Base-by-base conservation (phyloP, 1,284 basidiomycete genomes). In the Marasmius oreades region DNA sequence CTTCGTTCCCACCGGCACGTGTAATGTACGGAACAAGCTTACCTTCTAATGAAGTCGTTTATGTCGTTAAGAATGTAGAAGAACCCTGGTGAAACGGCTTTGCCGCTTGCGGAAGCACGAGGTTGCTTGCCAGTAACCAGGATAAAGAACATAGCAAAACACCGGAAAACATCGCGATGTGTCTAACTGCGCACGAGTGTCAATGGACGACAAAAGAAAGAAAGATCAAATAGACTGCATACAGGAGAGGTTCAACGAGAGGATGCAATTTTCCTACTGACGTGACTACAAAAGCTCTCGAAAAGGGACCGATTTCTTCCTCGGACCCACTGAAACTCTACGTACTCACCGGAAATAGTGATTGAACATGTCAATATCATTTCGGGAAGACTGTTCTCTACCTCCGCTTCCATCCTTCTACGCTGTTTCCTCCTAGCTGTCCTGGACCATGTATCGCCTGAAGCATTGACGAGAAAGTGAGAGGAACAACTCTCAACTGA, bases 271-370 rank as follows among this genome's bases (percentile, higher is more conserved):
- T 73, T 74, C 52, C 70, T 64, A 51, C 65, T 71, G 23, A 88
- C 65, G 69, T 85, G 86, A 61, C 79, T 82, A 65, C 79, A 79
- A 59, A 94, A 86, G 39, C 82, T 82, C 64, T 92, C 89, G 45
- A 90, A 86, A 39, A 85, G 52, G 0, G 63, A 63, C 34, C 88
- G 66, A 36, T 92, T 84, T 22, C 60, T 66, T 0, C 92, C 92
- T 55, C 73, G 75, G 10, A 84, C 63, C 90, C 90, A 93, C 26
- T 81, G 75, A 57, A 82, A 79, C 53, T 77, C 69, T 5, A 88
- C 47, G 58, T 59, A 56, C 33, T 31, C 55, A 14, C 12, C 44
- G 20, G 37, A 20, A n/a, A 52, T 51, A 26, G 23, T 20, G n/a
- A 55, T 31, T 33, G 31, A 24, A 54, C 58, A 60, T 36, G 52